Evolutionary conservation across 495 filamentous ascomycete genomes (phyloP).

Genomic region (Aspergillus biplanus): DNA sequence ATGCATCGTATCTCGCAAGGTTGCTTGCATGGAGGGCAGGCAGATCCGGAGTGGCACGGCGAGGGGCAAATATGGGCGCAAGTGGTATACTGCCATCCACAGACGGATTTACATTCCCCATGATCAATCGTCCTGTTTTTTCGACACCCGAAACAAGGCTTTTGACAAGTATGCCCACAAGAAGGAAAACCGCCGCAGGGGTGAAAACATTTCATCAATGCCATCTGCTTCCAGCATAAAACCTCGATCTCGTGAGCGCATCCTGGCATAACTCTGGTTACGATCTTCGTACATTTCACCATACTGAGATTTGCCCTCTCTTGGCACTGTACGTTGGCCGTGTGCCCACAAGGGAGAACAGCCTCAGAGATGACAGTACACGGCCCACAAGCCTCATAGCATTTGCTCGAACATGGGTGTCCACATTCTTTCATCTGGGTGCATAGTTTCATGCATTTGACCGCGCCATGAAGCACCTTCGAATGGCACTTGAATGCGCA

Average conservation of each 20-base stretch:
- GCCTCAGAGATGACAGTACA: constrained; percentile 1
- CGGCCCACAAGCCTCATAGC: constrained; percentile 5
- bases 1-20: constrained; percentile 10
- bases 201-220: not conserved
- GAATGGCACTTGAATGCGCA: constrained; percentile 14
- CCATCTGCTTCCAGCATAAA: not conserved
- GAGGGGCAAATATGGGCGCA: constrained; percentile 2
- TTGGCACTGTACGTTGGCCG: not conserved
- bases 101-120: constrained; percentile 2
- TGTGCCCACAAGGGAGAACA: constrained; percentile 10
- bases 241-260: constrained; percentile 8
- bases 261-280: not conserved
- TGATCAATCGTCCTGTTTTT: not conserved
- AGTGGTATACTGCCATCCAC: constrained; percentile 3
- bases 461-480: constrained; percentile 3
- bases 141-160: constrained; percentile 7
- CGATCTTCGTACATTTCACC: not conserved
- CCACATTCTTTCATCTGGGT: not conserved
- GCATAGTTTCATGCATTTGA: constrained; percentile 10
- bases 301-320: not conserved
- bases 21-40: constrained; percentile 7
- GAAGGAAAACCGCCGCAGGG: not conserved
- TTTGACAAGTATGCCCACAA: constrained; percentile 11
- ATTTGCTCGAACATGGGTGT: constrained; percentile 3
- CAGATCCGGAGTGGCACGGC: constrained; percentile 4